These are phyloP conservation scores for Lactifluus hygrophoroides DNA, from an alignment of 768 basidiomycete species.

Conservation along the genomic window DNA sequence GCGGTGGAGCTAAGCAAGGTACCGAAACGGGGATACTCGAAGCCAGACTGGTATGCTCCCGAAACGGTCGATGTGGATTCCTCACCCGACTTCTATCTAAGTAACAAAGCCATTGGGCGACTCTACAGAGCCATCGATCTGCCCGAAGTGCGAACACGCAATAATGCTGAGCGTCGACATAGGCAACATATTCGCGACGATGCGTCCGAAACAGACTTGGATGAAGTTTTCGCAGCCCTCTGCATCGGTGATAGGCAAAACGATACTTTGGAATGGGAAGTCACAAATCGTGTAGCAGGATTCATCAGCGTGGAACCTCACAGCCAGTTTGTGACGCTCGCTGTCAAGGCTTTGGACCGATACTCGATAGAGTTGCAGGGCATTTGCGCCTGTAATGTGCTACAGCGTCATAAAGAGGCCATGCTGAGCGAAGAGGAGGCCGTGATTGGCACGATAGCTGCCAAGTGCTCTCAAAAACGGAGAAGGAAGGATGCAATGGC, in stretches of 20 bases:
- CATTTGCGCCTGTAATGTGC: conserved; percentile 40
- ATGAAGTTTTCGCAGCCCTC: conserved; percentile 16
- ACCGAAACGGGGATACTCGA: conserved; percentile 34
- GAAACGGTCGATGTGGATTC: conserved; percentile 37
- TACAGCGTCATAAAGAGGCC: conserved; percentile 31
- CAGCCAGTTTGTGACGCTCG: conserved; percentile 6
- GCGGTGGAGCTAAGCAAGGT: conserved; percentile 30
- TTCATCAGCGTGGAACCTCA: conserved; percentile 19
- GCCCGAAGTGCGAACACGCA: conserved; percentile 26
- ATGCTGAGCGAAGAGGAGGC: conserved; percentile 56
- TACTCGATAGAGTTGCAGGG: conserved; percentile 41
- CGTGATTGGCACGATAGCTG: conserved; percentile 55
- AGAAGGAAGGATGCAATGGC: conserved; percentile 46
- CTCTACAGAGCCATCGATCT: conserved; percentile 56
- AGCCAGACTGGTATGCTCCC: conserved; percentile 62
- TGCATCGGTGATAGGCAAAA: conserved; percentile 2
- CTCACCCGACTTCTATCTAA: conserved; percentile 37
- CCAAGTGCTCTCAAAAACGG: conserved; percentile 51
- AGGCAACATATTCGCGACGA: conserved; percentile 21
- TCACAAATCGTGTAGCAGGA: conserved; percentile 21
- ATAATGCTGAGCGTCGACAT: conserved; percentile 19
- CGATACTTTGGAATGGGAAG: conserved; percentile 8
- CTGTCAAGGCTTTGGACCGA: conserved; percentile 22
- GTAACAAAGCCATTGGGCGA: conserved; percentile 47
- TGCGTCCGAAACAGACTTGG: conserved; percentile 25